Percentiles rank a stretch among this genome's conserved stretches.
phyloP scores from a whole-genome alignment of 176 grass and related monocot genomes.

The Oryza longistaminata region DNA sequence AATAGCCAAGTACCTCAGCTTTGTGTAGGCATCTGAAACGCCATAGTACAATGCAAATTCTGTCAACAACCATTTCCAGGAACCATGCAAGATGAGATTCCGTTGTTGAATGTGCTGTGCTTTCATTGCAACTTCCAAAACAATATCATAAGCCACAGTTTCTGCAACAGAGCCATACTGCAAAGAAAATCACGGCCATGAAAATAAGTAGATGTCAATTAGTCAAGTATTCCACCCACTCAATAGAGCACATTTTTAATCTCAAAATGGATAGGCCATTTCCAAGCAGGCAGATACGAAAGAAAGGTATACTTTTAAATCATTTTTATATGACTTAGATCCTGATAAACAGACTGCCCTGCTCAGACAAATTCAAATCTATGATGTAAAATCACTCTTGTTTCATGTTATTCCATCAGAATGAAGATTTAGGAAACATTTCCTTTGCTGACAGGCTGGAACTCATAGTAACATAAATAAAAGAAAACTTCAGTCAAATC shows the following conservation, averaged over 20 bases:
- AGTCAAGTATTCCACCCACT: background rate
- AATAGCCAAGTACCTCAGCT: conserved; percentile 67
- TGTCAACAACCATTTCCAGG: conserved; percentile 96
- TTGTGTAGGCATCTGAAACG: conserved; percentile 93
- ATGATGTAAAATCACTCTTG: background rate
- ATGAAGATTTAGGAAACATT: conserved; percentile 8
- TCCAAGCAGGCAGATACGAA: background rate
- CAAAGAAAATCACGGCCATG: conserved; percentile 43
- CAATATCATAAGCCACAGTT: conserved; percentile 98
- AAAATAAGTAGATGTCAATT: conserved; percentile 30
- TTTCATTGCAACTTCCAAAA: conserved; percentile 98
- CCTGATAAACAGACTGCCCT: background rate
- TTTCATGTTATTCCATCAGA: conserved; percentile 27
- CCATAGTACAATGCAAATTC: conserved; percentile 96
- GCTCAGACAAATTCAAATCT: conserved; percentile 3
- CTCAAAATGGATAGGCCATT: background rate
- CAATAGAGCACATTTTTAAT: background rate
- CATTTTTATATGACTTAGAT: conserved; percentile 11
- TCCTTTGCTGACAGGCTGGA: background rate
- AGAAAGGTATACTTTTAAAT: background rate
- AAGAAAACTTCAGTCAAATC: background rate
- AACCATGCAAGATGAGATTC: conserved; percentile 75
- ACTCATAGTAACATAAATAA: background rate
- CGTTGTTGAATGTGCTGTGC: conserved; percentile 77
- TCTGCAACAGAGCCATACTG: conserved; percentile 96